Evolutionary conservation across 2,329 filamentous ascomycete genomes (phyloP), one percentile per base, ranked within the genome.

Genomic region (Aschersonia sp.): DNA sequence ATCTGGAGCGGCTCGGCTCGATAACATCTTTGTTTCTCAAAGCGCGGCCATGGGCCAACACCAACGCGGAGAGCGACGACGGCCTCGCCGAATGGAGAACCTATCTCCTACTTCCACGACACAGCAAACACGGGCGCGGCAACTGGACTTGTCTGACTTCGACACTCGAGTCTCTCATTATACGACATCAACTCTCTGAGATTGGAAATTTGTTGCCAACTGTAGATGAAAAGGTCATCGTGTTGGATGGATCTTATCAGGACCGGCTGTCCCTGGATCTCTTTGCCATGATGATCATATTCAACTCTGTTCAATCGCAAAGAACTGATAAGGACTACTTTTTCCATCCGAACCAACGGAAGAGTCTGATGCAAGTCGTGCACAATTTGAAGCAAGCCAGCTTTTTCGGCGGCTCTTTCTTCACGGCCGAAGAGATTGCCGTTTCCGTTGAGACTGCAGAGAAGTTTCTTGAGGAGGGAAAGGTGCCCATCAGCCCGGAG

Each of bases 281-380:
- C 1, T 96, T 96, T 58, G 77, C 86, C 1, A 84, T 92, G 65
- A 80, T 87, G 59, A 78, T 96, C 44, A 82, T 85, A 2, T 82
- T 87, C 54, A 97, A 97, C 59, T 81, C 88, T 0, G 80, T 97
- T 1, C 89, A 89, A 30, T 95, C 89, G 4, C 86, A 96, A 58
- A 73, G 89, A 9, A 80, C 76, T 0, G 91, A 91, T 56, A 71
- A 77, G 48, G 89, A 96, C 60, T 96, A 95, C 59, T 83, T 97
- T 53, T 96, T 96, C 56, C 85, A 95, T 56, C 75, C 78, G 0
- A 79, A 75, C 9, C 89, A 89, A 55, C 69, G 76, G 31, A 82
- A 80, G 52, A 73, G 74, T 40, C 68, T 94, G 9, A 66, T 81
- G 30, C 71, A 78, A 47, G 68, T 94, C 2, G 82, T 94, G 4